Evolutionary conservation across 2,329 filamentous ascomycete species (phyloP).

Genomic region (Chaetomiaceae sp.): DNA sequence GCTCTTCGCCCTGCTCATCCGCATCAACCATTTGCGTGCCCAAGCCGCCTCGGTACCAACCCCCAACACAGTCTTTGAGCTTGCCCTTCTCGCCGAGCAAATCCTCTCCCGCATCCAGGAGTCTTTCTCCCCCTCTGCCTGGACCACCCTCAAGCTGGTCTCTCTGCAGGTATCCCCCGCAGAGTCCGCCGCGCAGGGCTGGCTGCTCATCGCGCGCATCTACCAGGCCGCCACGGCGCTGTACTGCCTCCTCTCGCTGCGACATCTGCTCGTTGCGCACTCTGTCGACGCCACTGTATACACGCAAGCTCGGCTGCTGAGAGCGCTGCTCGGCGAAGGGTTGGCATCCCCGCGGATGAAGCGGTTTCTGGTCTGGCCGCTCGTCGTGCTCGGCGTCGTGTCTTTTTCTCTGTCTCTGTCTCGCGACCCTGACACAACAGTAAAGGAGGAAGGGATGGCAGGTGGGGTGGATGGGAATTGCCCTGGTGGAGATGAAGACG

Average conservation of each 20-base stretch:
- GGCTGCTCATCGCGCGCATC: constrained; percentile 27
- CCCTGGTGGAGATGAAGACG: too few species aligned
- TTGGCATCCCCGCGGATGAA: constrained; percentile 18
- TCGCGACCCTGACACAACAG: too few species aligned
- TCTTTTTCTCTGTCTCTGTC: too few species aligned
- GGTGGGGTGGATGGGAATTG: too few species aligned
- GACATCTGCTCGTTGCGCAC: constrained; percentile 20
- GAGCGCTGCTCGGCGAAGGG: constrained; percentile 18
- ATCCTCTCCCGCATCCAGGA: constrained; percentile 26
- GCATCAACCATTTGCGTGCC: constrained; percentile 32
- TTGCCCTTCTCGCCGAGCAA: not conserved
- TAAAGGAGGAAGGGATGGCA: not conserved
- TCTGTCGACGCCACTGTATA: constrained; percentile 25
- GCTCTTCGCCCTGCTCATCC: constrained; percentile 31
- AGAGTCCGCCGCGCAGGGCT: constrained; percentile 21
- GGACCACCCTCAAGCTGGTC: constrained; percentile 26
- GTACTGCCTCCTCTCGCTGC: constrained; percentile 34
- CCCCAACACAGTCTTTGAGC: not conserved
- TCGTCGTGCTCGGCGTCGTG: constrained; percentile 31
- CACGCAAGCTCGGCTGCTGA: constrained; percentile 5
- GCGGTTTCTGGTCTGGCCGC: constrained; percentile 30
- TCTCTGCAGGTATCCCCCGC: too few species aligned
- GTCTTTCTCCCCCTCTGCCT: constrained; percentile 27
- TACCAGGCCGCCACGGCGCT: constrained; percentile 29
- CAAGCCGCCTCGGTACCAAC: not conserved